Evolutionary conservation across 2,329 filamentous ascomycete species (phyloP), one percentile per base, ranked within the genome.

Genomic region (Didymella keratinophila): DNA sequence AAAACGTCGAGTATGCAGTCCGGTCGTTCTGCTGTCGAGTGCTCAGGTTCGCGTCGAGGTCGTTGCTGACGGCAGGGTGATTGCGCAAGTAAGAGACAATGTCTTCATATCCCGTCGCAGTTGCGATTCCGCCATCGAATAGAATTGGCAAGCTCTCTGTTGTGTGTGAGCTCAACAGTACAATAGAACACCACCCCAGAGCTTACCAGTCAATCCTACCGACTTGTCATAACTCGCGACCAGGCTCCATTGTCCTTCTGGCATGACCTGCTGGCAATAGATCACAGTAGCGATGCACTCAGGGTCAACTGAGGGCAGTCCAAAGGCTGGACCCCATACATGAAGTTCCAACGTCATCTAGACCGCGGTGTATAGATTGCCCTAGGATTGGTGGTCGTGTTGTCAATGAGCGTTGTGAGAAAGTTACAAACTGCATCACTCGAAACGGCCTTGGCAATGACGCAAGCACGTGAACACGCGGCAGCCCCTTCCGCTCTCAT

Each of bases 251-350:
- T 85, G 78, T 46, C 81, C 78, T 56, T 78, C 74, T 34, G 85
- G 83, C 23, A 91, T 80, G 57, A 83, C 84, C 68, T 86, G 81
- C 60, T 86, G 84, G 56, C 96, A 83, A 74, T 93, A 93, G 52
- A 91, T 87, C 65, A 97, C 87, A 42, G 89, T 84, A 27, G 93
- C 93, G 60, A 96, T 86, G 74, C 93, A 98, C 81, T 96, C 91
- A 44, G 94, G 83, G 71, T 98, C 93, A 70, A 98, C 90, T 42
- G 95, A 98, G 14, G 94, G 89, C 43, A 97, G 86, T 39, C 88
- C 88, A 76, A 97, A 96, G 39, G 91, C 93, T 53, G 92, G 89
- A 48, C 93, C 93, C 89, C 93, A 96, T 71, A 97, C 85, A 78
- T 97, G 90, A 60, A 99, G 86, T 79, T 94, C 86, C 47, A 92